A percentile compares a stretch with the other conserved stretches of the same genome.
Conservation (phyloP, 2,329 filamentous ascomycete genomes). For the Cercospora canescens region DNA sequence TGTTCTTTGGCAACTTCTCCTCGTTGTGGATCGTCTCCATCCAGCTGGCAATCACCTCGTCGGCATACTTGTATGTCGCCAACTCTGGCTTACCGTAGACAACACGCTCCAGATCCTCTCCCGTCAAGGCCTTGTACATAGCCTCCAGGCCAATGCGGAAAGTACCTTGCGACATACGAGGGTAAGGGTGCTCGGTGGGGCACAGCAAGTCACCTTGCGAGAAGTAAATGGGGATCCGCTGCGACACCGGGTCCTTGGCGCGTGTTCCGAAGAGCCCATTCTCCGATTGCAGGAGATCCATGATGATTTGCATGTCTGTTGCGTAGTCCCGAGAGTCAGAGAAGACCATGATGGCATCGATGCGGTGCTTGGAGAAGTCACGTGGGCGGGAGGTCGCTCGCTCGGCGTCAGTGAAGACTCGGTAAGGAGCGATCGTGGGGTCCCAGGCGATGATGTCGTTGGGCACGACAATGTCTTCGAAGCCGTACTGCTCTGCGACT, state of each 20-base stretch:
- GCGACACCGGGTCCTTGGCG: conserved; percentile 63
- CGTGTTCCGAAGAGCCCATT: conserved; percentile 66
- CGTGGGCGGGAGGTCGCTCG: conserved; percentile 66
- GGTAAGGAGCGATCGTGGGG: conserved; percentile 67
- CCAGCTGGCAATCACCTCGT: conserved; percentile 71
- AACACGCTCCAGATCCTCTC: conserved; percentile 70
- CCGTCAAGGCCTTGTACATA: conserved; percentile 71
- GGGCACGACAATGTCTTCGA: conserved; percentile 71
- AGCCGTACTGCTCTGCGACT: conserved; percentile 71
- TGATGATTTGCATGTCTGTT: conserved; percentile 74
- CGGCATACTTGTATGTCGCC: conserved; percentile 77
- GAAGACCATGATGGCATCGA: conserved; percentile 74
- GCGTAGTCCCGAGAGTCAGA: conserved; percentile 73
- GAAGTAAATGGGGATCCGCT: conserved; percentile 75
- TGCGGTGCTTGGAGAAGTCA: conserved; percentile 71
- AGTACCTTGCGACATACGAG: conserved; percentile 71
- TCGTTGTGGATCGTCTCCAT: conserved; percentile 76
- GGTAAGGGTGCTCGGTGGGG: conserved; percentile 53
- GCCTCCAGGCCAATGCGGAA: conserved; percentile 74
- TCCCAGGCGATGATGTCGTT: conserved; percentile 74
- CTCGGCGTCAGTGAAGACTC: conserved; percentile 67
- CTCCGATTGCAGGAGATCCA: conserved; percentile 69
- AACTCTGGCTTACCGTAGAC: conserved; percentile 75
- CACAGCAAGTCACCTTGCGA: conserved; percentile 66
- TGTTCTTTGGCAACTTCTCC: conserved; percentile 65